Evolutionary conservation across 78 protist genomes (phyloP).

Genomic region (Guillardia theta): DNA sequence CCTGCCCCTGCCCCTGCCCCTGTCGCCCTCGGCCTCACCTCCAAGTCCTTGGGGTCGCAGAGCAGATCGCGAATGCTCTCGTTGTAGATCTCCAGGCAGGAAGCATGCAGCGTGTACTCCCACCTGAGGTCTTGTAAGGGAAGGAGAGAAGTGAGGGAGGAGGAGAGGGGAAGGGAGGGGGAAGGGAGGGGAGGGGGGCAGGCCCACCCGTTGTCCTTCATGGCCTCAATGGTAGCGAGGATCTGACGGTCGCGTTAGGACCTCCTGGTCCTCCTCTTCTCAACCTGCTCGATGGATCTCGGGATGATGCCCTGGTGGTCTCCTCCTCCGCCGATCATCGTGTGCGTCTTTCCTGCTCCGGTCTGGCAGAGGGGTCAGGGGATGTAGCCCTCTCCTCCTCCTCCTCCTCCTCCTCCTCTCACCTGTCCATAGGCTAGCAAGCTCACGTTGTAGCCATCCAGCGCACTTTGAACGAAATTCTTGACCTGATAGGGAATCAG

Average conservation of each 20-base stretch:
- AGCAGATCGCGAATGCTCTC: slow-evolving; percentile 59
- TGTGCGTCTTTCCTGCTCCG: slow-evolving; percentile 31
- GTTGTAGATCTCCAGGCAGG: slow-evolving; percentile 70
- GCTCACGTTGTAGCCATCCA: not conserved
- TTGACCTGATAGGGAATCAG: not conserved
- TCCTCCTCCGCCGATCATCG: not conserved
- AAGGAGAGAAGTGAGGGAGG: not conserved
- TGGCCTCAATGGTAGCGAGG: not conserved
- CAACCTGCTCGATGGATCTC: not conserved
- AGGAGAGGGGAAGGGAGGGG: not conserved
- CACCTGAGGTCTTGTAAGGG: too few species aligned
- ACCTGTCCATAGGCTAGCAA: not conserved
- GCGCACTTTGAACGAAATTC: not conserved
- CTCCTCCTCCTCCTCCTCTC: not conserved
- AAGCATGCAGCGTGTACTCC: not conserved
- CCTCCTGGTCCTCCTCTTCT: not conserved
- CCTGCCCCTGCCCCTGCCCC: too few species aligned
- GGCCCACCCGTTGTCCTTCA: too few species aligned
- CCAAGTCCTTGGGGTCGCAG: not conserved
- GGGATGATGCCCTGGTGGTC: slow-evolving; percentile 3
- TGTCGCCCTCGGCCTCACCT: too few species aligned
- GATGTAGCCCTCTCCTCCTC: too few species aligned
- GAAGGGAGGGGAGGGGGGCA: not conserved
- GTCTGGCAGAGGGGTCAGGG: not conserved
- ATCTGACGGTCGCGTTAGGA: not conserved